phyloP scores from a whole-genome alignment of 2,329 filamentous ascomycete species.

The Podosphaera xanthii region DNA sequence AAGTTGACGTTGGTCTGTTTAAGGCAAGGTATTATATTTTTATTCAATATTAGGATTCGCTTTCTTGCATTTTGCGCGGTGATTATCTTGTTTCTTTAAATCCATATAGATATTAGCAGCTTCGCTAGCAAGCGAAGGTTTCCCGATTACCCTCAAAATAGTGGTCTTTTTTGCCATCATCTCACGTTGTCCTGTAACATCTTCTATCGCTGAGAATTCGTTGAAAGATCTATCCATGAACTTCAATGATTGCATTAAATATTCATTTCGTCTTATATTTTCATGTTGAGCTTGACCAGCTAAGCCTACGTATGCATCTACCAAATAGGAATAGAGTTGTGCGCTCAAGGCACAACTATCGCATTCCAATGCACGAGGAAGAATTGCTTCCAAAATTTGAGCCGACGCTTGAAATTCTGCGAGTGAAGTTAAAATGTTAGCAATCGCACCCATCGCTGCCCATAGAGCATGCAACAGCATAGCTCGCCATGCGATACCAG shows the following conservation, averaged over 20 bases:
- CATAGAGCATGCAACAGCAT: conserved; percentile 36
- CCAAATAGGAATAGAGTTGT: conserved; percentile 33
- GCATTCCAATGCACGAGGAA: conserved; percentile 41
- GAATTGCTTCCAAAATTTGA: conserved; percentile 33
- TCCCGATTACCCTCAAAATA: conserved; percentile 35
- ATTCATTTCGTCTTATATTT: conserved; percentile 22
- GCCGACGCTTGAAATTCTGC: conserved; percentile 33
- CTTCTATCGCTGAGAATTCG: conserved; percentile 33
- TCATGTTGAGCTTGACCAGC: conserved; percentile 24
- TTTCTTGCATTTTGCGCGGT: not conserved
- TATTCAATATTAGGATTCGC: too few relatives aligned
- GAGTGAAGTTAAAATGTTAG: conserved; percentile 33
- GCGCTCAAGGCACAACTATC: conserved; percentile 33
- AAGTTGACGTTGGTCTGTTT: too few relatives aligned
- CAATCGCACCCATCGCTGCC: conserved; percentile 32
- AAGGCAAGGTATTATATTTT: too few relatives aligned
- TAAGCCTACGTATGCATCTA: conserved; percentile 41
- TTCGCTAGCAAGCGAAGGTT: conserved; percentile 30
- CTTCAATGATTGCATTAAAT: conserved; percentile 20
- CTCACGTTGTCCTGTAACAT: conserved; percentile 35
- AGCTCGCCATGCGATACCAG: conserved; percentile 35
- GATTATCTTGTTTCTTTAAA: conserved; percentile 19
- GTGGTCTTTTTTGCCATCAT: conserved; percentile 43
- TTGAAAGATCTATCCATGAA: conserved; percentile 15
- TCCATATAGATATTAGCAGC: conserved; percentile 30